Evolutionary conservation across 192 early-diverging fungal species (phyloP).

Genomic region (Umbelopsis vinacea): DNA sequence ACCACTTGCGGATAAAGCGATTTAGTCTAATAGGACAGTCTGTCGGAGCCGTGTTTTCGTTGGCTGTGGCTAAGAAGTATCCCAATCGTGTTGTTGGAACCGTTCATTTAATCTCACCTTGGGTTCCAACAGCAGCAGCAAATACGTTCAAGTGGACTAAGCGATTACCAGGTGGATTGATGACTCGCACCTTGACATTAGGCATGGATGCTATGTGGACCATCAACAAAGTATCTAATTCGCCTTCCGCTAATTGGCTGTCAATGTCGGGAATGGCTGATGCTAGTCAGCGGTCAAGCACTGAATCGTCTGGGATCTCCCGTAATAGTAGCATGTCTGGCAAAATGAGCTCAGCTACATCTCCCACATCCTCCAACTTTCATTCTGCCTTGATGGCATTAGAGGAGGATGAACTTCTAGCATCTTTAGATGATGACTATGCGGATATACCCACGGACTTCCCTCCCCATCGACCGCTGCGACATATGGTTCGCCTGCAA

Average conservation of each 20-base stretch:
- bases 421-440: slow-evolving; percentile 31
- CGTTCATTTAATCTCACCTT: slow-evolving; percentile 39
- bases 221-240: slow-evolving; percentile 29
- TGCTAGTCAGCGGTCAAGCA: not conserved
- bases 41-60: slow-evolving; percentile 46
- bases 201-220: slow-evolving; percentile 46
- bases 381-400: slow-evolving; percentile 25
- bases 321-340: not conserved
- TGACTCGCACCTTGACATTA: slow-evolving; percentile 32
- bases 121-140: slow-evolving; percentile 43
- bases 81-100: slow-evolving; percentile 34
- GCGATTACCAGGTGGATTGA: slow-evolving; percentile 34
- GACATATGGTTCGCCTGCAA: slow-evolving; percentile 41
- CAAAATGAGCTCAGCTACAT: not conserved
- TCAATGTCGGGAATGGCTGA: not conserved
- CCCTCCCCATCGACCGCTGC: slow-evolving; percentile 43
- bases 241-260: not conserved
- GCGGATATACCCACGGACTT: slow-evolving; percentile 41
- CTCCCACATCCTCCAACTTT: slow-evolving; percentile 14
- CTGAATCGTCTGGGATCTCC: not conserved
- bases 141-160: slow-evolving; percentile 47
- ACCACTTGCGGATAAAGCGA: slow-evolving; percentile 25
- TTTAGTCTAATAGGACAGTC: slow-evolving; percentile 46
- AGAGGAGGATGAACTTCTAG: slow-evolving; percentile 39
- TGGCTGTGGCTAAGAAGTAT: slow-evolving; percentile 38